Evolutionary conservation across 169 alveolate species (phyloP), one percentile per base, ranked within the genome.

Genomic region (Cryptosporidium ryanae): DNA sequence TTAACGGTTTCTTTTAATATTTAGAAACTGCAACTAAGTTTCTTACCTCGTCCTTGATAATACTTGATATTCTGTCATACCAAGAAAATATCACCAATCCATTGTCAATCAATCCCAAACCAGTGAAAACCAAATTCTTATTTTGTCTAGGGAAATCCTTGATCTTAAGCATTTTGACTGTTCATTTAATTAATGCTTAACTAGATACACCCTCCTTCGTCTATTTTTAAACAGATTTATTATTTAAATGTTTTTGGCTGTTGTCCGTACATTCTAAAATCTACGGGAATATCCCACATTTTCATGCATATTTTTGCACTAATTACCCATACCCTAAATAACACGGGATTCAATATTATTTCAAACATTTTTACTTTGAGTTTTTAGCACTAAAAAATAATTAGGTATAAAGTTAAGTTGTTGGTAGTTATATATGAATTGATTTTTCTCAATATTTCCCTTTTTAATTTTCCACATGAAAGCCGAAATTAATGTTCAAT

Each of bases 11-110:
- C 17, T n/a, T n/a, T n/a, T n/a, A n/a, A n/a, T n/a, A n/a, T n/a
- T n/a, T n/a, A 55, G 21, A 55, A 17, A 55, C 10, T 15, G 15
- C 27, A 12, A 17, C n/a, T 0, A 55, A 23, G 15, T 32, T 38
- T 38, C 87, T 76, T 76, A 76, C 87, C 59, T 76, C 46, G 48
- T 76, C 87, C 29, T 76, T 76, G 25, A 55, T 29, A 17, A 43
- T 8, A 17, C 87, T 76, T 46, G 71, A 61, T 0, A 76, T 38
- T 38, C 71, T 76, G 25, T 76, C 87, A 55, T 29, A 76, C 87
- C 87, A 76, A 17, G 87, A 76, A 32, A 76, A 76, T 23, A 76
- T 76, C 12, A 76, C 46, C 8, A 43, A 15, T 10, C 87, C 70
- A 13, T 76, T 55, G 23, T 61, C 31, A 23, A 76, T 46, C 13